Base-by-base conservation (phyloP, 192 early-diverging fungal genomes). In the Rhizophagus prolifer region DNA sequence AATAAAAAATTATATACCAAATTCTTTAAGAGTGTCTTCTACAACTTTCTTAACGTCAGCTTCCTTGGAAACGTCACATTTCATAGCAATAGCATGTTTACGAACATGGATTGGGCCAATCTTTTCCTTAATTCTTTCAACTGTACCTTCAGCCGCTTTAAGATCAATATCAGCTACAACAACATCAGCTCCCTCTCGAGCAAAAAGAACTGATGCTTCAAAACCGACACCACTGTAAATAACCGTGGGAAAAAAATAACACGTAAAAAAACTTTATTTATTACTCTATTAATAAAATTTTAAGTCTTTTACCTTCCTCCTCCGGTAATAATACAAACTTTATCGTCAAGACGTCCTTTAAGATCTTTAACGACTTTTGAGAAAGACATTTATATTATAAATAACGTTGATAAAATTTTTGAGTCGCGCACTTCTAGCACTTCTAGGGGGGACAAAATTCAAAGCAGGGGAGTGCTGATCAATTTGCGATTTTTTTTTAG, bases 261-360 rank as follows among this genome's bases (percentile, higher is more conserved):
- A 38, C 34, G 23, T 26, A 58, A 30, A 6, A 44, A 44, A 44
- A 10, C 10, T 12, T 12, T 44, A 13, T 9, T 41, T 41, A 38
- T 44, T 44, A 44, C 10, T 12, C 41, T 1, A 44, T 44, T n/a
- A 44, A 44, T 44, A 44, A 44, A 44, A 12, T 31, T 23, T 44
- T 60, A 10, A 12, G 41, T 13, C 41, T 12, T 82, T 81, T 85
- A 90, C 92, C 90, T 88, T 76, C 88, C 92, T 69, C 91, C 92
- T 70, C 94, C 94, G 66, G 94, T 95, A 70, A 95, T 88, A 72
- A 95, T 83, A 23, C 91, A 92, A 23, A 95, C 94, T 82, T 94
- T 95, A 44, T 82, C 86, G 58, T 77, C 80, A 58, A 92, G 85
- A 79, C 90, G 83, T 10, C 74, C 62, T 28, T 50, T 75, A 31